phyloP scores from a whole-genome alignment of 306 rosid species.

The Nissolia schottii region DNA sequence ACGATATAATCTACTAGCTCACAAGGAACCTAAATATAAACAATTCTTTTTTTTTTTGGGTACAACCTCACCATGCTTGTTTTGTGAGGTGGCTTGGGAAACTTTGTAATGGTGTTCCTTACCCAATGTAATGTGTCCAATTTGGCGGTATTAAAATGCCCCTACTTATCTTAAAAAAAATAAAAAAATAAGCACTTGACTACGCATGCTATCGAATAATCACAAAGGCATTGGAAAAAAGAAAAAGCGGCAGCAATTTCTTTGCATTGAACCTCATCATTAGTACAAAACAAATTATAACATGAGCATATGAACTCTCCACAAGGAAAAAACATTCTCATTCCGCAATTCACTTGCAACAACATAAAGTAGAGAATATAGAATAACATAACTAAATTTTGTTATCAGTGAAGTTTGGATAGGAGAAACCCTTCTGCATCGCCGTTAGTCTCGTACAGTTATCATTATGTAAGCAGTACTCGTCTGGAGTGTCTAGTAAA shows the following conservation, averaged over 20 bases:
- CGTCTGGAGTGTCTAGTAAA: slow-evolving; percentile 20
- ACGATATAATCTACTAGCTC: no score
- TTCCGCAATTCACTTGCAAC: neutral
- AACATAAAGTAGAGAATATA: neutral
- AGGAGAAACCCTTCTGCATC: neutral
- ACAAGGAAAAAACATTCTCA: neutral
- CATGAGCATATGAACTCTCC: neutral
- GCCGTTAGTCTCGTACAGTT: neutral
- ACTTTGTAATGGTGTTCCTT: no score
- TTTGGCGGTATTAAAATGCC: no score
- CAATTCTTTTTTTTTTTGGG: no score
- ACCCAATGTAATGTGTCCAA: no score
- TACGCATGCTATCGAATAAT: no score
- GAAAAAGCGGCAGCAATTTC: neutral
- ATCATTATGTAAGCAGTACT: neutral
- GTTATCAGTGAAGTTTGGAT: neutral
- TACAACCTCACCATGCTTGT: no score
- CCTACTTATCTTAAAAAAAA: no score
- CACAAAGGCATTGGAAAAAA: no score
- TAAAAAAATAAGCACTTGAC: no score
- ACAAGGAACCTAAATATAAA: no score
- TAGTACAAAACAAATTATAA: neutral
- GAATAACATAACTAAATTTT: neutral
- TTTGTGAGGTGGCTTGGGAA: no score
- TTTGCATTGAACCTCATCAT: neutral